phyloP scores from a whole-genome alignment of 805 yeast species.

The Yamadazyma kitorensis region DNA sequence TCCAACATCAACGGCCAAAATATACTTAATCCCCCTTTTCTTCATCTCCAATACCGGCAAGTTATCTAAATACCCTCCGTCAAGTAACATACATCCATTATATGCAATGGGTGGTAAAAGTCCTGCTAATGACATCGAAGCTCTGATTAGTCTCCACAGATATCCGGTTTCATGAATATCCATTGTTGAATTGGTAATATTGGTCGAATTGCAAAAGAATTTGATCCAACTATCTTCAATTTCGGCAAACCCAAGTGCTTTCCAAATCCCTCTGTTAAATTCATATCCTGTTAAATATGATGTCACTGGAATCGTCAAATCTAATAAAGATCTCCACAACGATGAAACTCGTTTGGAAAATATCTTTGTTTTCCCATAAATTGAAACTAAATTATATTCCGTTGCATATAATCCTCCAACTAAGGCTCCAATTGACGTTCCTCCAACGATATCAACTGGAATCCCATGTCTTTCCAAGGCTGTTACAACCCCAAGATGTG shows the following conservation, averaged over 20 bases:
- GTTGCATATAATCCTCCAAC: slow-evolving; percentile 94
- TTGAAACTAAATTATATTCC: slow-evolving; percentile 87
- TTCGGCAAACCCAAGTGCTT: slow-evolving; percentile 85
- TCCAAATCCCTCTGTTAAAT: slow-evolving; percentile 97
- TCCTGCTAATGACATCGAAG: slow-evolving; percentile 96
- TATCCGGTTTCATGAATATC: slow-evolving; percentile 90
- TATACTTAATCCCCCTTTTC: slow-evolving; percentile 77
- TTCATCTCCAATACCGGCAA: slow-evolving; percentile 92
- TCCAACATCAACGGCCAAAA: slow-evolving; percentile 95
- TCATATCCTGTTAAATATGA: slow-evolving; percentile 97
- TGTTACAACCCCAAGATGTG: slow-evolving; percentile 88
- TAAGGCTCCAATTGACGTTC: slow-evolving; percentile 94
- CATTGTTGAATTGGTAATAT: slow-evolving; percentile 92
- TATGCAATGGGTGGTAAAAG: slow-evolving; percentile 84
- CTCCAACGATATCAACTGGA: slow-evolving; percentile 92
- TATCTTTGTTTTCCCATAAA: slow-evolving; percentile 84
- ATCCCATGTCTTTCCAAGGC: slow-evolving; percentile 91
- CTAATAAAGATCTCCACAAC: slow-evolving; percentile 79
- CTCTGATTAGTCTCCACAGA: slow-evolving; percentile 93
- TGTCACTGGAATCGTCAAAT: slow-evolving; percentile 89
- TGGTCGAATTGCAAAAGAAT: slow-evolving; percentile 87
- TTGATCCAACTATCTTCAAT: slow-evolving; percentile 96
- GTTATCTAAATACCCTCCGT: slow-evolving; percentile 95
- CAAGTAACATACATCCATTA: slow-evolving; percentile 88
- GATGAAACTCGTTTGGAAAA: slow-evolving; percentile 82